Evolutionary conservation across 176 grass and related monocot genomes (phyloP), one percentile per base, ranked within the genome.

Genomic region (Oryza rufipogon): DNA sequence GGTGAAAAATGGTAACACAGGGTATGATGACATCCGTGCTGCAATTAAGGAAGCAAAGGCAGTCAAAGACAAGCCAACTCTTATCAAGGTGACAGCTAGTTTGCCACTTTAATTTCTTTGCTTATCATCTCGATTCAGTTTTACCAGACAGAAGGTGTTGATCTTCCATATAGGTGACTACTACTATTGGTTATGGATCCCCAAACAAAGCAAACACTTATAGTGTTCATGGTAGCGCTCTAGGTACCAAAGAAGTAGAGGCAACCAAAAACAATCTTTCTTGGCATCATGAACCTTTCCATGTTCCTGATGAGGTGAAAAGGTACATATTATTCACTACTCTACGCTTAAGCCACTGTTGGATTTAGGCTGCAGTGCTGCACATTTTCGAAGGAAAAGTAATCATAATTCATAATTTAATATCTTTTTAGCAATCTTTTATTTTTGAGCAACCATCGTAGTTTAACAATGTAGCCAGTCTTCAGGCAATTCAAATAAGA

Each of bases 1-100:
- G 95, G 95, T 98, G 3, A 87, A 98, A 81, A 93, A 93, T 41
- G 95, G 95, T 7, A 98, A 98, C 77, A 93, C 82, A 48, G 95
- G 95, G 3, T 98, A 98, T 44, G 91, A 86, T 77, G 92, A 93
- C 20, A 95, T 98, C 28, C 90, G 95, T 84, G 82, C 82, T 17
- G 91, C 95, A 42, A 97, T 97, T 66, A 80, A 90, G 80, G 89
- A 94, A 86, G 95, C 91, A 10, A 91, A 98, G 69, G 79, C 83
- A 9, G 89, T 91, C 20, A 93, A 83, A 82, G 91, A 98, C 74
- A 98, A 95, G 77, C 95, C 95, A 74, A 98, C 92, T 64, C 72
- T 98, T 14, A 93, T 98, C 72, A 98, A 95, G 92, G 95, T 98
- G 36, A 72, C 19, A 5, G 15, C 3, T 17, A 6, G n/a, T 11